Percentiles rank a stretch among this genome's conserved stretches.
Conservation (phyloP, 306 rosid genomes). For the Arachis stenosperma region DNA sequence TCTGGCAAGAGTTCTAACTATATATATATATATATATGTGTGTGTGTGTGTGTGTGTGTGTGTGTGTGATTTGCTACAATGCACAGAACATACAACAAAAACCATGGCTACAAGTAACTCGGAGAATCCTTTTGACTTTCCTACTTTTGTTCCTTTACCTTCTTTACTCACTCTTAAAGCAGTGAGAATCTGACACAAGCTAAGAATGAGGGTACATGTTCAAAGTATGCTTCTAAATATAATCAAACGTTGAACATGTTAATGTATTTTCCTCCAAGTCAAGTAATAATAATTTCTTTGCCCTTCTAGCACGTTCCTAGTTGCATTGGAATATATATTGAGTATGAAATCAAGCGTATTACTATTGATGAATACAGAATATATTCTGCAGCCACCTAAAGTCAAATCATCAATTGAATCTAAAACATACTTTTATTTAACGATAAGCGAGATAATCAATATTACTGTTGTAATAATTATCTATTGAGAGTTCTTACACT, state of each 20-base stretch:
- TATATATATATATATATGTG: neutral
- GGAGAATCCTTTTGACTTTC: conserved; percentile 9
- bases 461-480: too few species aligned
- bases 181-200: conserved; percentile 14
- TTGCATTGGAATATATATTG: neutral
- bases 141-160: neutral
- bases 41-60: too few species aligned
- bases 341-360: neutral
- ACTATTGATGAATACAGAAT: neutral
- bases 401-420: neutral
- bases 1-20: neutral
- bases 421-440: neutral
- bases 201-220: neutral
- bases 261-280: neutral
- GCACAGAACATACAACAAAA: neutral
- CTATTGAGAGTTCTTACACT: neutral
- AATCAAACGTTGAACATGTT: neutral
- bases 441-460: too few species aligned
- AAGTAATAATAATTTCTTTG: neutral
- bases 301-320: neutral
- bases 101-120: neutral
- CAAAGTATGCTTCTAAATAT: neutral
- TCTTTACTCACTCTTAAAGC: neutral
- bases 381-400: neutral
- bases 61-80: neutral